These are phyloP conservation scores for Nigrospora osmanthi DNA, from an alignment of 2,329 filamentous ascomycete species.

Conservation along the genomic window DNA sequence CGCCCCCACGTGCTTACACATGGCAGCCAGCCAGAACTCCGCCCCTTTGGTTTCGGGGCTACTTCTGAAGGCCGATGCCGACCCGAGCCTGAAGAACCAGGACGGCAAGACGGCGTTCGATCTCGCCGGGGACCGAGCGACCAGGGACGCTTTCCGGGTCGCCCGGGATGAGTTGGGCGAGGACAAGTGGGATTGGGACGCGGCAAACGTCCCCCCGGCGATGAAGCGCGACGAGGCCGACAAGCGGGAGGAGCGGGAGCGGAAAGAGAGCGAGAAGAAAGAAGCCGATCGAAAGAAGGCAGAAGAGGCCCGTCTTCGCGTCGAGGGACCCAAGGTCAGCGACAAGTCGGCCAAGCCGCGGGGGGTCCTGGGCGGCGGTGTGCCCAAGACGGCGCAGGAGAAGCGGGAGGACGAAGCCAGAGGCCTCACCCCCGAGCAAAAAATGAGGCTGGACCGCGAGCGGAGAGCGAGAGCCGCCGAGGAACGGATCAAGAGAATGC, in stretches of 20 bases:
- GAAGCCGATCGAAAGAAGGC: conserved; percentile 63
- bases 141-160: conserved; percentile 85
- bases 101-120: conserved; percentile 86
- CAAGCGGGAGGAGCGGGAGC: conserved; percentile 61
- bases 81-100: conserved; percentile 61
- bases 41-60: conserved; percentile 71
- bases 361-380: conserved; percentile 47
- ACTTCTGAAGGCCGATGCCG: conserved; percentile 63
- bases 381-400: conserved; percentile 71
- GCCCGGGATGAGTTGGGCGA: conserved; percentile 79
- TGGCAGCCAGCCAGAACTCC: conserved; percentile 76
- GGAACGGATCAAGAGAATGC: conserved; percentile 68
- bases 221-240: conserved; percentile 68
- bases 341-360: conserved; percentile 31
- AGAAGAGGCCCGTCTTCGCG: conserved; percentile 65
- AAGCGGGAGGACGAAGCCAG: conserved; percentile 75
- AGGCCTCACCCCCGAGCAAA: conserved; percentile 83
- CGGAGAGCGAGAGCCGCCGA: conserved; percentile 85
- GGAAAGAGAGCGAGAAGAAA: conserved; percentile 56
- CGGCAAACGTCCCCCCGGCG: conserved; percentile 61
- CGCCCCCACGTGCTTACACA: conserved; percentile 74
- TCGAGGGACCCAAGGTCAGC: conserved; percentile 52
- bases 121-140: conserved; percentile 75
- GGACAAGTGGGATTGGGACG: conserved; percentile 68
- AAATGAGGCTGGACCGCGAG: conserved; percentile 77